Conservation (phyloP, 176 grass and related monocot species). For the Oryza rufipogon region DNA sequence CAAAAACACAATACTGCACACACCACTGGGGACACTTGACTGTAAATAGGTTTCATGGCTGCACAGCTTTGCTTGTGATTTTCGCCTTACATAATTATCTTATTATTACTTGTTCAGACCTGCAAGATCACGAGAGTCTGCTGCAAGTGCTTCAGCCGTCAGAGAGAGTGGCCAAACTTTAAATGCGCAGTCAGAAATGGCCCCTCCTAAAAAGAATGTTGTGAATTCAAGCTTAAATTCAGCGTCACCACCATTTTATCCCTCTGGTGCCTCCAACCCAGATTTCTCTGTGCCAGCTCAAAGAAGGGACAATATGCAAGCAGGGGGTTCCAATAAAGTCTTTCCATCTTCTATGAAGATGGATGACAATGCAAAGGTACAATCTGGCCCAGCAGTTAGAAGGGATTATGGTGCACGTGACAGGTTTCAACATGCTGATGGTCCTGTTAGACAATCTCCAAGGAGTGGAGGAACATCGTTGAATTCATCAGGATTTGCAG, state of each 20-base stretch:
- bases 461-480: slow-evolving; percentile 24
- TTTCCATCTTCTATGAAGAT: slow-evolving; percentile 57
- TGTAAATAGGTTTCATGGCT: slow-evolving; percentile 10
- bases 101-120: slow-evolving; percentile 44
- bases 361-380: slow-evolving; percentile 48
- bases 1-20: neutral
- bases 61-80: slow-evolving; percentile 35
- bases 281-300: slow-evolving; percentile 47
- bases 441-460: slow-evolving; percentile 46
- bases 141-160: slow-evolving; percentile 40
- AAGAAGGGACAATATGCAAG: slow-evolving; percentile 53
- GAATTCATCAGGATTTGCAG: slow-evolving; percentile 51
- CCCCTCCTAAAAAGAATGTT: slow-evolving; percentile 57
- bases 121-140: slow-evolving; percentile 50
- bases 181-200: slow-evolving; percentile 42
- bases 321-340: slow-evolving; percentile 54
- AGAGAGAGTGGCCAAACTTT: slow-evolving; percentile 56
- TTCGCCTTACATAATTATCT: slow-evolving; percentile 13
- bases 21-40: neutral
- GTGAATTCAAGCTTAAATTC: slow-evolving; percentile 88
- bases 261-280: slow-evolving; percentile 64
- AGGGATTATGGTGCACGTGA: slow-evolving; percentile 59
- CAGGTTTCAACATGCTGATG: slow-evolving; percentile 50
- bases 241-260: slow-evolving; percentile 92
- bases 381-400: slow-evolving; percentile 55